These are phyloP conservation scores for Neurospora intermedia DNA, from an alignment of 495 filamentous ascomycete genomes.

Conservation along the genomic window DNA sequence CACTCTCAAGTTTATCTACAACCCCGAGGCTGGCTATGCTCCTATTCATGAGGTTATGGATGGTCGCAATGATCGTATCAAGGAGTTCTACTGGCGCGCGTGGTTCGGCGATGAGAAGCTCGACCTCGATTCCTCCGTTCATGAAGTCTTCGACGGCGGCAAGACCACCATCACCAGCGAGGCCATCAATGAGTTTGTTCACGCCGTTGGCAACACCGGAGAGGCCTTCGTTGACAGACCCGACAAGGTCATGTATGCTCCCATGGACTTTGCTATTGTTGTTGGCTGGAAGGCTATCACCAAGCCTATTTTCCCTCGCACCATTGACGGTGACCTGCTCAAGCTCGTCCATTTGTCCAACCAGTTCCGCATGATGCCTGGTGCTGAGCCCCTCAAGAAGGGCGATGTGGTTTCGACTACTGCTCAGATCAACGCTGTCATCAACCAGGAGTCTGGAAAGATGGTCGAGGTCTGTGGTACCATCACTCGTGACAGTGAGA, in stretches of 20 bases:
- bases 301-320: slow-evolving; percentile 93
- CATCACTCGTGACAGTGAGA: slow-evolving; percentile 70
- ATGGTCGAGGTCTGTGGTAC: slow-evolving; percentile 99
- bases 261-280: slow-evolving; percentile 99
- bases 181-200: slow-evolving; percentile 94
- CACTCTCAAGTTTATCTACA: slow-evolving; percentile 79
- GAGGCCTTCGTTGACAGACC: slow-evolving; percentile 97
- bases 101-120: slow-evolving; percentile 88
- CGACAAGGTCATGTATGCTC: slow-evolving; percentile 87
- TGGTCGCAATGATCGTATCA: slow-evolving; percentile 87
- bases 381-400: slow-evolving; percentile 86
- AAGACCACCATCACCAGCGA: slow-evolving; percentile 74
- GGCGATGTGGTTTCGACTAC: slow-evolving; percentile 88
- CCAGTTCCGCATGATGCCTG: slow-evolving; percentile 94
- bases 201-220: slow-evolving; percentile 94
- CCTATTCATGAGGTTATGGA: slow-evolving; percentile 95
- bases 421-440: slow-evolving; percentile 91
- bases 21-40: slow-evolving; percentile 87
- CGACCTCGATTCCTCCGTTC: slow-evolving; percentile 74
- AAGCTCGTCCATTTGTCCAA: slow-evolving; percentile 95
- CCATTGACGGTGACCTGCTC: slow-evolving; percentile 87
- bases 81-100: slow-evolving; percentile 92
- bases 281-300: slow-evolving; percentile 99
- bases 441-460: slow-evolving; percentile 97
- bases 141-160: slow-evolving; percentile 81